phyloP scores from a whole-genome alignment of 2,329 filamentous ascomycete species.

The Teratosphaeria destructans region DNA sequence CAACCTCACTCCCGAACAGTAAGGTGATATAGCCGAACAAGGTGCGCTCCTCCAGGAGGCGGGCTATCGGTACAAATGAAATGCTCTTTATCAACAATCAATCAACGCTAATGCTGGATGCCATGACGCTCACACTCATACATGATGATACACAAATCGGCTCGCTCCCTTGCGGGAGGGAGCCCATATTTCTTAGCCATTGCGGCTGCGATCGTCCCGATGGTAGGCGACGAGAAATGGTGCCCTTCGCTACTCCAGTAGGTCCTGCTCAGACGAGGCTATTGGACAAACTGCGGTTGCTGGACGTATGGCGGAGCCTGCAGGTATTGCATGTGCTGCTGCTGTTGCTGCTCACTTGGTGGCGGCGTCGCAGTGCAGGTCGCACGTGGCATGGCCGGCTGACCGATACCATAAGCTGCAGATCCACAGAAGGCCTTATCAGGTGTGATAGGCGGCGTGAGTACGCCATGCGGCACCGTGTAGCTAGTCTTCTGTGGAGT shows the following conservation, averaged over 20 bases:
- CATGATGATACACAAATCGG: slow-evolving; percentile 15
- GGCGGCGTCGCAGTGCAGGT: slow-evolving; percentile 25
- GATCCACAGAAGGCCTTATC: slow-evolving; percentile 39
- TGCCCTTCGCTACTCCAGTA: background rate
- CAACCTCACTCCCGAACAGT: background rate
- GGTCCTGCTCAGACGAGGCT: background rate
- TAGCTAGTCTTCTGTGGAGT: slow-evolving; percentile 70
- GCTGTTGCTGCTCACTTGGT: slow-evolving; percentile 17
- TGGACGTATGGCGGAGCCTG: slow-evolving; percentile 12
- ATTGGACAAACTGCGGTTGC: slow-evolving; percentile 22
- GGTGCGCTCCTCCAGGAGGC: background rate
- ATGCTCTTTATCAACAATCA: slow-evolving; percentile 19
- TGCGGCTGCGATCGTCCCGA: background rate
- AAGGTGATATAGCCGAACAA: background rate
- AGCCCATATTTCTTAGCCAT: background rate
- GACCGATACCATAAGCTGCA: slow-evolving; percentile 14
- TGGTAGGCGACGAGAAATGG: background rate
- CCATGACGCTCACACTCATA: slow-evolving; percentile 16
- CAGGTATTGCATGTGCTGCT: slow-evolving; percentile 7
- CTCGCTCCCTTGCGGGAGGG: slow-evolving; percentile 3
- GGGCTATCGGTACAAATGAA: slow-evolving; percentile 14
- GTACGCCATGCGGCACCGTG: slow-evolving; percentile 60
- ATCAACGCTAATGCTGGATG: slow-evolving; percentile 21
- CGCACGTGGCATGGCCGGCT: slow-evolving; percentile 14
- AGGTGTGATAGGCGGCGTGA: slow-evolving; percentile 78